These are phyloP conservation scores for Eucalyptus sp. DNA, from an alignment of 345 rosid species.

Conservation along the genomic window DNA sequence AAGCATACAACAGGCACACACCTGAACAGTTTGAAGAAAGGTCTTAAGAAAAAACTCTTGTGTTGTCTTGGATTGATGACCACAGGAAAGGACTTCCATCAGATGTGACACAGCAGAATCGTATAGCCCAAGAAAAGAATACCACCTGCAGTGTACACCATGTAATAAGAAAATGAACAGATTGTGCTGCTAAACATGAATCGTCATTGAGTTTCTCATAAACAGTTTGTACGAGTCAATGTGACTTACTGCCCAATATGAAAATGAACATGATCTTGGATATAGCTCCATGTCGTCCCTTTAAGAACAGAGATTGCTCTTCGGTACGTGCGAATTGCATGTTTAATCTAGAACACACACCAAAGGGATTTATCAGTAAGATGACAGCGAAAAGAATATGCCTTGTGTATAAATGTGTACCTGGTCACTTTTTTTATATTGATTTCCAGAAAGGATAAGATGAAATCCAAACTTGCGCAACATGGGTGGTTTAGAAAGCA, in stretches of 20 bases:
- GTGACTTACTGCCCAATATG: constrained; percentile 89
- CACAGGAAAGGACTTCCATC: constrained; percentile 77
- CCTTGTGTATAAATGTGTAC: constrained; percentile 17
- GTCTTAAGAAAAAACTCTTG: constrained; percentile 83
- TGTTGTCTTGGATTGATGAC: constrained; percentile 78
- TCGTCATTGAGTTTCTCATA: not conserved
- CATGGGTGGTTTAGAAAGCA: constrained; percentile 85
- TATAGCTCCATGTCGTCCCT: constrained; percentile 82
- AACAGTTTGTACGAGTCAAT: not conserved
- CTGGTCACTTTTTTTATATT: constrained; percentile 89
- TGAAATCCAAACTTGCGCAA: constrained; percentile 95
- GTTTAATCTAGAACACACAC: constrained; percentile 50
- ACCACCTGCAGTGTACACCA: constrained; percentile 44
- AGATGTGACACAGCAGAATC: constrained; percentile 75
- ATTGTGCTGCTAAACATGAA: not conserved
- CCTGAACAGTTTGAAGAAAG: constrained; percentile 85
- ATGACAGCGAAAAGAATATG: not conserved
- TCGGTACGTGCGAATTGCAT: constrained; percentile 88
- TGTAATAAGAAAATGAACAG: not conserved
- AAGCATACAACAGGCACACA: constrained; percentile 1
- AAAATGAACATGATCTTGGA: constrained; percentile 92
- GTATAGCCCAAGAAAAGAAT: constrained; percentile 77
- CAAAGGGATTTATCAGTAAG: not conserved
- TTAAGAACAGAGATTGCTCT: constrained; percentile 79
- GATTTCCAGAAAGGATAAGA: constrained; percentile 95